phyloP scores from a whole-genome alignment of 2,329 filamentous ascomycete genomes.

The Knufia fluminis region DNA sequence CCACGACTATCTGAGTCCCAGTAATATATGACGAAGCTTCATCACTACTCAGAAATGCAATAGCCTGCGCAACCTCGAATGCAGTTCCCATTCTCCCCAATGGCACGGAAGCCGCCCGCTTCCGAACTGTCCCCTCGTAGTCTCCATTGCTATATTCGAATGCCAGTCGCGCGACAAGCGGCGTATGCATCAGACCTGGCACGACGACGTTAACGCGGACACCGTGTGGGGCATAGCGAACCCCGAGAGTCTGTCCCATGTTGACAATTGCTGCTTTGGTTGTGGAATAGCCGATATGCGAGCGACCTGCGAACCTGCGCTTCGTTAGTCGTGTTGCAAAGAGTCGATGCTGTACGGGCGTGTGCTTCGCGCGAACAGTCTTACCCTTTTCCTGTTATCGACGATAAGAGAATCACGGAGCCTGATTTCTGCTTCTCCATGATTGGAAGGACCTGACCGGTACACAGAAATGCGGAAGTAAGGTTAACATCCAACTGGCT shows the following conservation, averaged over 20 bases:
- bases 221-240: constrained; percentile 27
- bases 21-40: constrained; percentile 53
- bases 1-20: constrained; percentile 45
- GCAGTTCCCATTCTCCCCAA: constrained; percentile 51
- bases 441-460: constrained; percentile 44
- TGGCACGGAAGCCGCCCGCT: constrained; percentile 48
- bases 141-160: constrained; percentile 38
- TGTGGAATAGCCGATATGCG: constrained; percentile 46
- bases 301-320: constrained; percentile 30
- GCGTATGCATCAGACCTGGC: constrained; percentile 40
- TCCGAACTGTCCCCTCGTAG: constrained; percentile 42
- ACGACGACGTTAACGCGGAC: constrained; percentile 10
- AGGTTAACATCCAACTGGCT: constrained; percentile 33
- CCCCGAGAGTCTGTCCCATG: constrained; percentile 41
- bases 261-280: constrained; percentile 45
- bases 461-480: constrained; percentile 46
- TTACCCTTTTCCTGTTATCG: constrained; percentile 45
- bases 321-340: too few relatives aligned
- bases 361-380: background rate
- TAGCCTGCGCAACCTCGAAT: constrained; percentile 51
- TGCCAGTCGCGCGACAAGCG: constrained; percentile 39
- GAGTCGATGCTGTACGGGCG: too few relatives aligned
- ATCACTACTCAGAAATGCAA: constrained; percentile 46
- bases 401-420: constrained; percentile 42
- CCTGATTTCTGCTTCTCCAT: constrained; percentile 42